Conservation (phyloP, 108 stramenopile species). For the Epithemia pelagica region DNA sequence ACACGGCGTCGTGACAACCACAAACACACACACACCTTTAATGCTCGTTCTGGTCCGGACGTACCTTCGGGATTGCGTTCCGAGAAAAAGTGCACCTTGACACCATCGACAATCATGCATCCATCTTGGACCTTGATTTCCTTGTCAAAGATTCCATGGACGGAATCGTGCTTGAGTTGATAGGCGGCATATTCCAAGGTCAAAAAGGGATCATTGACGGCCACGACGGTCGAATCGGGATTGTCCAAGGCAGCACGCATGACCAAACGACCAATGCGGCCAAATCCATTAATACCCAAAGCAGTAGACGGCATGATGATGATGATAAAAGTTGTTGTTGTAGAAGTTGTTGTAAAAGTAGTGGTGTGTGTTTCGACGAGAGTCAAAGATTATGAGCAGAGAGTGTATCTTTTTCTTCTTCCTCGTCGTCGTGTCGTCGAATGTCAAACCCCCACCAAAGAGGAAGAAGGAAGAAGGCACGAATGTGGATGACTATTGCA, state of each 20-base stretch:
- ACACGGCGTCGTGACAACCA: too few species aligned
- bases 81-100: conserved; percentile 74
- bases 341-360: background rate
- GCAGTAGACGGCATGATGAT: conserved; percentile 41
- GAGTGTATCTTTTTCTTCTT: too few species aligned
- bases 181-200: conserved; percentile 82
- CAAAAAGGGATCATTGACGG: conserved; percentile 94
- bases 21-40: too few species aligned
- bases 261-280: conserved; percentile 95
- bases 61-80: conserved; percentile 73
- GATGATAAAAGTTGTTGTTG: background rate
- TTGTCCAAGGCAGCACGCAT: conserved; percentile 88
- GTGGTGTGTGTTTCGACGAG: background rate
- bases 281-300: conserved; percentile 95
- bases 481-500: too few species aligned
- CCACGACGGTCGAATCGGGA: conserved; percentile 77
- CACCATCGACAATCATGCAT: conserved; percentile 82
- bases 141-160: conserved; percentile 88
- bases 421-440: too few species aligned
- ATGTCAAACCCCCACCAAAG: too few species aligned
- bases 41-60: too few species aligned
- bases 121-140: conserved; percentile 70
- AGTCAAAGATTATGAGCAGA: too few species aligned
- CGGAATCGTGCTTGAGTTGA: conserved; percentile 96
- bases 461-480: too few species aligned